Evolutionary conservation across 345 rosid species (phyloP).

Genomic region (Brassica cretica): DNA sequence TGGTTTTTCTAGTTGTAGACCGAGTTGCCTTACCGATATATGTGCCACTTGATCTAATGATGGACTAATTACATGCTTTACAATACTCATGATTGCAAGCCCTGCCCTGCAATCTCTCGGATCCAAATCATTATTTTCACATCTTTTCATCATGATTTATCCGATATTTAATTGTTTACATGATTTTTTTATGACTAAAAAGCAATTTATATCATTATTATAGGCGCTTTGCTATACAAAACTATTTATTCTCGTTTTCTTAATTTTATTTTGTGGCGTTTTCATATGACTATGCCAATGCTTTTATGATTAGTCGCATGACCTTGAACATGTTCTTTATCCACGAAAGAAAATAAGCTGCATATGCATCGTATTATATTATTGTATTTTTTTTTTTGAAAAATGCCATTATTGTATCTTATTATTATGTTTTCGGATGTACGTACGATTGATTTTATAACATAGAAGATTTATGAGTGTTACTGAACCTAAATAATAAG

Average conservation of each 20-base stretch:
- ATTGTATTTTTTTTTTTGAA: not conserved
- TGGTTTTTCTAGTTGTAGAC: not conserved
- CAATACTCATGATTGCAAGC: conserved; percentile 35
- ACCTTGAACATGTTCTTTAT: conserved; percentile 36
- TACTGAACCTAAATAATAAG: not conserved
- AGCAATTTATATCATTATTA: conserved; percentile 14
- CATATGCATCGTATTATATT: conserved; percentile 11
- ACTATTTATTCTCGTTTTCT: not conserved
- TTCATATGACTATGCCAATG: conserved; percentile 18
- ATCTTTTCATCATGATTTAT: conserved; percentile 26
- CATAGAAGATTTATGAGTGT: not conserved
- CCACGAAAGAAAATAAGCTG: conserved; percentile 6
- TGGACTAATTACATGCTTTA: conserved; percentile 44
- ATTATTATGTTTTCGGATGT: not conserved
- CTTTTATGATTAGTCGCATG: conserved; percentile 41
- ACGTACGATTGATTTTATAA: not conserved
- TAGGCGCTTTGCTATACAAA: not conserved
- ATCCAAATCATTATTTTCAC: conserved; percentile 31
- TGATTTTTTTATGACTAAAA: conserved; percentile 27
- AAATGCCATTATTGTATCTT: not conserved
- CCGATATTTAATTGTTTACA: not conserved
- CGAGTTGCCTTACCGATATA: conserved; percentile 6
- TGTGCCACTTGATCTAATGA: conserved; percentile 37
- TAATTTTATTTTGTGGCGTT: conserved; percentile 9
- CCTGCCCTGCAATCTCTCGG: conserved; percentile 28